Percentiles rank a stretch among this genome's conserved stretches.
Conservation (phyloP, 345 rosid species). For the Populus pruinosa region DNA sequence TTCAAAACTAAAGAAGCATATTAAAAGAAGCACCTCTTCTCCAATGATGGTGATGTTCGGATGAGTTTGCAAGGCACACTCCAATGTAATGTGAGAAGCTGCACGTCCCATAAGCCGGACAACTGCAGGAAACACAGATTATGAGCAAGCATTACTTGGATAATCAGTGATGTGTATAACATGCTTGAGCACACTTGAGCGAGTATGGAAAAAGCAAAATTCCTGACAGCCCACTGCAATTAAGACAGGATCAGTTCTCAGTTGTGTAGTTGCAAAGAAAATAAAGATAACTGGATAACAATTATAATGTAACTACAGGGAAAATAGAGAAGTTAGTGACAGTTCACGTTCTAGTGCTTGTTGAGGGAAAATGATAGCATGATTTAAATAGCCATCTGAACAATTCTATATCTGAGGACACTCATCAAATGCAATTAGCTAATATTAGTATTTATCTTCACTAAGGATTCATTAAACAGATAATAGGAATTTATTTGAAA, state of each 20-base stretch:
- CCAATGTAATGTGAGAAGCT: slow-evolving; percentile 95
- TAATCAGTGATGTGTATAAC: background rate
- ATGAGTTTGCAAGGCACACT: slow-evolving; percentile 97
- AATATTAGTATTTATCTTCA: background rate
- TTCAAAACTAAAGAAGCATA: background rate
- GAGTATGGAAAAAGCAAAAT: background rate
- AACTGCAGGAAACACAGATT: slow-evolving; percentile 48
- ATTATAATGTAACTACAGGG: background rate
- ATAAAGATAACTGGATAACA: background rate
- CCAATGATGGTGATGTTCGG: slow-evolving; percentile 92
- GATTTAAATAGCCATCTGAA: background rate
- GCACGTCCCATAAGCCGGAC: slow-evolving; percentile 99
- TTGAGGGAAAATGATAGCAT: background rate
- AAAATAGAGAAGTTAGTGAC: background rate
- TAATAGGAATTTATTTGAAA: background rate
- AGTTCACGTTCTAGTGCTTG: background rate
- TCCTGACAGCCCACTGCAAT: background rate
- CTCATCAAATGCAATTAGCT: background rate
- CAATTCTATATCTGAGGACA: background rate
- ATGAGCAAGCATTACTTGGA: background rate
- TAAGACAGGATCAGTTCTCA: background rate
- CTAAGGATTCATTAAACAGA: background rate
- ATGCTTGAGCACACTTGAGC: background rate
- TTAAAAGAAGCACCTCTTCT: slow-evolving; percentile 64
- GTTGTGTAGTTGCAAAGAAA: background rate